Evolutionary conservation across 495 filamentous ascomycete species (phyloP).

Genomic region (Penicillium atrosanguineum): DNA sequence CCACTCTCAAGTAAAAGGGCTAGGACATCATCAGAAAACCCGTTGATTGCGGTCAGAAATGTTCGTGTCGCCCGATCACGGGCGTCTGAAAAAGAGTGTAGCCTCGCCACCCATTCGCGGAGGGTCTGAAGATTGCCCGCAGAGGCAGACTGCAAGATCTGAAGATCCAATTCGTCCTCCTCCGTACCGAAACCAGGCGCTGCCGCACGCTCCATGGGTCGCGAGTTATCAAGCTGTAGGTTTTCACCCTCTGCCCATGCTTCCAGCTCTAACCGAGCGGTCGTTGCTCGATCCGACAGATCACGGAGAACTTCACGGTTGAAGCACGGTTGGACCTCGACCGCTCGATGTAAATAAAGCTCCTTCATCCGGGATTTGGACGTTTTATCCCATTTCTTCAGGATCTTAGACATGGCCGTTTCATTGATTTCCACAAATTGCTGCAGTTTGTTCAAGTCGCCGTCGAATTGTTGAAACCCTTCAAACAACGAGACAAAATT

Average conservation of each 20-base stretch:
- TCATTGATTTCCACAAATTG: constrained; percentile 99
- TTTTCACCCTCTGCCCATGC: constrained; percentile 97
- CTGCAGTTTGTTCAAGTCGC: constrained; percentile 93
- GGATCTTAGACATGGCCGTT: constrained; percentile 94
- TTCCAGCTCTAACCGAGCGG: constrained; percentile 84
- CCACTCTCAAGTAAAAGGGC: constrained; percentile 73
- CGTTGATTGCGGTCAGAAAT: constrained; percentile 82
- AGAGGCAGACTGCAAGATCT: constrained; percentile 83
- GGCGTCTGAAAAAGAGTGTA: constrained; percentile 54
- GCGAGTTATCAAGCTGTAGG: constrained; percentile 69
- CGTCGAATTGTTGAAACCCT: constrained; percentile 94
- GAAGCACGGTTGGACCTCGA: constrained; percentile 97
- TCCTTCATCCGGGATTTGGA: constrained; percentile 99
- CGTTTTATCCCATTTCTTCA: constrained; percentile 99
- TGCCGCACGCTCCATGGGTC: constrained; percentile 58
- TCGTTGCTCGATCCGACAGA: constrained; percentile 92
- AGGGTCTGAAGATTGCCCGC: constrained; percentile 64
- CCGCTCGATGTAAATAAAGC: constrained; percentile 89
- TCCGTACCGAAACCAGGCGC: constrained; percentile 65
- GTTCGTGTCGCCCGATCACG: constrained; percentile 77
- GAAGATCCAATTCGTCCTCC: constrained; percentile 81
- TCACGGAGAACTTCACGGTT: constrained; percentile 95
- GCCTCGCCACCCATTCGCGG: constrained; percentile 60
- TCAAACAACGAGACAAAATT: constrained; percentile 93
- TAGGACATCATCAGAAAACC: constrained; percentile 77